These are phyloP conservation scores for Nepenthes mirabilis DNA, from an alignment of 148 eudicot species.

Conservation along the genomic window DNA sequence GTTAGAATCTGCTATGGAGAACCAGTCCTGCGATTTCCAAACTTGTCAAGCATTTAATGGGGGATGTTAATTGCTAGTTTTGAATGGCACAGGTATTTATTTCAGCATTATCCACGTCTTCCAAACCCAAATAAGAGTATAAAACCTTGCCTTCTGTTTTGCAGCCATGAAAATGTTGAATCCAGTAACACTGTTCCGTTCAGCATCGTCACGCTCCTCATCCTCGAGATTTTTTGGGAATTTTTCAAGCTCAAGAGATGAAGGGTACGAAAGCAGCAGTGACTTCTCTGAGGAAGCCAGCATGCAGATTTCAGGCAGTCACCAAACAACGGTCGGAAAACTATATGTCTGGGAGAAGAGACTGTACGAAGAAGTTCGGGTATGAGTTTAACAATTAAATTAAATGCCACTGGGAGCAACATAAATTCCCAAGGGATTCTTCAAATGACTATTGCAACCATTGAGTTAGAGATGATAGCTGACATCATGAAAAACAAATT, in stretches of 20 bases:
- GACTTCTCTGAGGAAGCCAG: constrained; percentile 59
- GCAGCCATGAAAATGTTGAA: constrained; percentile 83
- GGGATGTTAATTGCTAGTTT: too few species aligned
- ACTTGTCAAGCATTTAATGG: too few species aligned
- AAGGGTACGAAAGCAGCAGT: constrained; percentile 53
- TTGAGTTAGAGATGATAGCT: too few species aligned
- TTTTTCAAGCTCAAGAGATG: constrained; percentile 55
- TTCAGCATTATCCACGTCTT: too few species aligned
- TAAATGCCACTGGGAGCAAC: too few species aligned
- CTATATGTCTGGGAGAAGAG: constrained; percentile 95
- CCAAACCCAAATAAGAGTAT: too few species aligned
- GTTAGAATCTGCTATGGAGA: too few species aligned
- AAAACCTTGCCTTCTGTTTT: neutral
- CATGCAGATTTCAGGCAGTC: constrained; percentile 47
- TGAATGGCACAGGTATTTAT: too few species aligned
- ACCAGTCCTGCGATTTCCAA: too few species aligned
- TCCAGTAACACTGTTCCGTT: constrained; percentile 78
- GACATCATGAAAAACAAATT: too few species aligned
- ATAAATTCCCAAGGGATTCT: too few species aligned
- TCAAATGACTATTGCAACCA: too few species aligned
- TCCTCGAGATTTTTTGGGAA: constrained; percentile 63
- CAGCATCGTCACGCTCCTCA: constrained; percentile 79
- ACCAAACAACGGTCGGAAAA: constrained; percentile 79
- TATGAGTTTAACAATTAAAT: constrained; percentile 23
- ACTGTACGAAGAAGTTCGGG: constrained; percentile 93